Percentiles rank a stretch among this genome's conserved stretches.
These are phyloP conservation scores for Epichloe sibirici DNA, from an alignment of 2,329 filamentous ascomycete species.

Conservation along the genomic window DNA sequence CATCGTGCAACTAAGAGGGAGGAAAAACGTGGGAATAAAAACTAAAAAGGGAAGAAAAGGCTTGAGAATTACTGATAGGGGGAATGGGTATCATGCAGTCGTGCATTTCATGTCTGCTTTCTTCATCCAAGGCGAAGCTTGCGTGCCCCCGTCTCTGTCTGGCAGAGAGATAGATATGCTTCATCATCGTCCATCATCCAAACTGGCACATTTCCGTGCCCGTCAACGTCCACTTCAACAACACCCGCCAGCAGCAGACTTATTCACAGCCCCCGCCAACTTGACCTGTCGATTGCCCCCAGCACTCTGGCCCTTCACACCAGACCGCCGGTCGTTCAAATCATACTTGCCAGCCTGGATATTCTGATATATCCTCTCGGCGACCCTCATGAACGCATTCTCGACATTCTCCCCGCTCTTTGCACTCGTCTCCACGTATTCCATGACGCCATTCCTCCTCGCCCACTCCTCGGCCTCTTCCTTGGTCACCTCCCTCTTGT, in stretches of 20 bases:
- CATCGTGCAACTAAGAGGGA: background rate
- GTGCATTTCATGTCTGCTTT: slow-evolving; percentile 1
- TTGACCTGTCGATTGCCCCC: slow-evolving; percentile 34
- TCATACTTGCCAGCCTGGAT: slow-evolving; percentile 94
- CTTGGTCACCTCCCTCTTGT: slow-evolving; percentile 66
- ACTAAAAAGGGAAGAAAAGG: background rate
- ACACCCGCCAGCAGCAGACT: slow-evolving; percentile 31
- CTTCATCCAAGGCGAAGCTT: slow-evolving; percentile 1
- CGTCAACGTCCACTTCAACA: slow-evolving; percentile 26
- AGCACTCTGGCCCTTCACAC: slow-evolving; percentile 65
- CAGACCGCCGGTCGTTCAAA: slow-evolving; percentile 80
- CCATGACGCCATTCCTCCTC: slow-evolving; percentile 67
- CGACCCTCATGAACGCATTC: slow-evolving; percentile 81
- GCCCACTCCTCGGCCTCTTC: slow-evolving; percentile 90
- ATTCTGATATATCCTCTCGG: slow-evolving; percentile 91
- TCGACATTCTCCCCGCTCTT: slow-evolving; percentile 95
- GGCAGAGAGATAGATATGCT: background rate
- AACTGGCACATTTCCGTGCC: background rate
- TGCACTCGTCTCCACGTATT: slow-evolving; percentile 92
- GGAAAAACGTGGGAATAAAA: background rate
- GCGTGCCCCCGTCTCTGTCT: background rate
- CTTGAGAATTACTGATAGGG: background rate
- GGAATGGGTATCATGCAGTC: slow-evolving; percentile 5
- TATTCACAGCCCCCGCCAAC: slow-evolving; percentile 27
- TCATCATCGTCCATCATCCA: background rate